Base-by-base conservation (phyloP, 805 yeast genomes). In the Jamesozyma hellenica region DNA sequence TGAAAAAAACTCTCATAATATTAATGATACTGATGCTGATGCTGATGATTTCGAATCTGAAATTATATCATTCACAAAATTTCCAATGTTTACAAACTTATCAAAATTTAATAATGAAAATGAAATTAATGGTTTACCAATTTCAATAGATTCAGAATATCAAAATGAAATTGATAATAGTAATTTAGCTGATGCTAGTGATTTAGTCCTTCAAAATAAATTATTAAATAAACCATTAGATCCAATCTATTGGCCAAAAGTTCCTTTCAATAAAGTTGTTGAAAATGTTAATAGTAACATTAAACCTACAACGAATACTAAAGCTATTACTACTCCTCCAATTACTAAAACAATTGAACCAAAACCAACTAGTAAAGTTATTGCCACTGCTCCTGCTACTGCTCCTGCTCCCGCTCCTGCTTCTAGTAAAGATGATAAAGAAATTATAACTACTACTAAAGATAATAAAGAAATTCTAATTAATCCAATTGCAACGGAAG, bases 401-500 rank as follows among this genome's bases (percentile, higher is more conserved):
- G 6, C 10, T 5, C 25, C 7, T 11, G 34, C 12, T 4, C 25
- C 14, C 5, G 11, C 15, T 7, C 5, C 23, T 21, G 8, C 23
- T 6, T 6, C 23, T 6, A 21, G 8, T 6, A 21, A 5, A 21
- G 34, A 17, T 6, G 23, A 16, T 3, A 18, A 12, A 16, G 23
- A 16, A 16, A 14, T 10, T 7, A 21, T 6, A 6, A 8, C 8
- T 21, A 8, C 8, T 21, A 21, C 23, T 21, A 8, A 21, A 21
- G 23, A 31, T 6, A 9, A 15, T 5, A 11, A 30, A 16, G 19
- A 31, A 18, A 13, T 10, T 11, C 4, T 13, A 4, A 16, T 18
- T 4, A 27, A 28, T 27, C 58, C 56, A 23, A 40, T 47, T 12
- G 62, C 63, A 2, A 48, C 59, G 13, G 59, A 60, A 4, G 52